These are phyloP conservation scores for Vitis hybrid DNA, from an alignment of 177 flowering plant species.

Conservation along the genomic window DNA sequence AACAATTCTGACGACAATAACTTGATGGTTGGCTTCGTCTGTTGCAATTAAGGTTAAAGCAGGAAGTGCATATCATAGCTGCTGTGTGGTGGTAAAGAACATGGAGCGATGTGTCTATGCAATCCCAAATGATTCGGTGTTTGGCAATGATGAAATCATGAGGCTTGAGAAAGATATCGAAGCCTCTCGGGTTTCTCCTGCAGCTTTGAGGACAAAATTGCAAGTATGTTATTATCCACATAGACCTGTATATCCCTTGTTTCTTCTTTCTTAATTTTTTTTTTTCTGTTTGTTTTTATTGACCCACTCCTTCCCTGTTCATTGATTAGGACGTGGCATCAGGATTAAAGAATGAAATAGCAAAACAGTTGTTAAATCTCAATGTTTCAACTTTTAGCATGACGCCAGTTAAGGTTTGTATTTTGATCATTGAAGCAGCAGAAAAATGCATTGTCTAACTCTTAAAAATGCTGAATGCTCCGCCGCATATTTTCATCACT, in stretches of 20 bases:
- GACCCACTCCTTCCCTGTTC: not conserved
- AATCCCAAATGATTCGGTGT: constrained; percentile 58
- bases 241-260: not conserved
- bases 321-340: constrained; percentile 69
- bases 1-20: not conserved
- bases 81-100: constrained; percentile 90
- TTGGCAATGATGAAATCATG: constrained; percentile 45
- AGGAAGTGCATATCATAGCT: constrained; percentile 70
- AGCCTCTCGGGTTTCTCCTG: constrained; percentile 48
- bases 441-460: not conserved
- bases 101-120: constrained; percentile 92
- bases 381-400: constrained; percentile 82
- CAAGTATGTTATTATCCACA: constrained; percentile 47
- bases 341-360: constrained; percentile 69
- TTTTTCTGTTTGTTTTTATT: constrained; percentile 9
- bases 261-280: not conserved
- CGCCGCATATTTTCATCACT: not conserved
- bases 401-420: constrained; percentile 88
- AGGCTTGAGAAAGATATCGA: constrained; percentile 63
- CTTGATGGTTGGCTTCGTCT: constrained; percentile 10
- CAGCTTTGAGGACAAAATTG: constrained; percentile 49
- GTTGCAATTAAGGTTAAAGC: constrained; percentile 65
- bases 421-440: not conserved
- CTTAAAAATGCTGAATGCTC: not conserved
- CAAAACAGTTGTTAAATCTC: constrained; percentile 52